Evolutionary conservation across 1,139 yeast genomes (phyloP), one percentile per base, ranked within the genome.

Genomic region (Casaregolazyma lundiana): DNA sequence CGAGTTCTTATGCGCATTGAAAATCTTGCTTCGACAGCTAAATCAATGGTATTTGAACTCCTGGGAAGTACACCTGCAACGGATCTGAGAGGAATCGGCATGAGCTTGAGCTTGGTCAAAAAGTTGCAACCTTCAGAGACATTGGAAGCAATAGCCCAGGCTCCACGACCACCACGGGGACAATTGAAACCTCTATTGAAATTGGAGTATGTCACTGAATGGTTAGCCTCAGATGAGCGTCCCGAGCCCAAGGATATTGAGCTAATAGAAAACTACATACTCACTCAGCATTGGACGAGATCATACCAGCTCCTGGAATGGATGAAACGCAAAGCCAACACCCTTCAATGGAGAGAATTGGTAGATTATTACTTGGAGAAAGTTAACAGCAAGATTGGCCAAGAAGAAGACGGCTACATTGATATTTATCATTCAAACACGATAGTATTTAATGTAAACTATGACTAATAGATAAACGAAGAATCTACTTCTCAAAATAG

Each of bases 51-150:
- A 9, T 78, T 80, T 53, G 71, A 78, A 6, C 60, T 85, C 20
- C 76, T 77, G 52, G 53, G 85, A 32, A 74, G 76, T 32, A 73
- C 85, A 41, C 82, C 84, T 0, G 81, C 87, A 0, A 60, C 60
- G 5, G 96, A 87, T 43, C 65, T 90, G 11, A 68, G 97, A 46
- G 97, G 97, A 0, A 65, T 90, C 1, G 84, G 95, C 0, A 70
- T 90, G 0, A 84, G 81, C 34, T 71, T 88, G 65, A 78, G 76
- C 54, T 67, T 87, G 41, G 70, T 18, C 2, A 42, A 46, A 5
- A 47, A 47, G 37, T 16, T 17, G 35, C 21, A n/a, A 35, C 37
- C 34, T 9, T 26, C 19, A 13, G 24, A 15, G 15, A 21, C 17
- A n/a, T 38, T 32, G 13, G 41, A n/a, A 29, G 13, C 13, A 32